phyloP scores from a whole-genome alignment of 176 grass and related monocot genomes.

The Poa annua region DNA sequence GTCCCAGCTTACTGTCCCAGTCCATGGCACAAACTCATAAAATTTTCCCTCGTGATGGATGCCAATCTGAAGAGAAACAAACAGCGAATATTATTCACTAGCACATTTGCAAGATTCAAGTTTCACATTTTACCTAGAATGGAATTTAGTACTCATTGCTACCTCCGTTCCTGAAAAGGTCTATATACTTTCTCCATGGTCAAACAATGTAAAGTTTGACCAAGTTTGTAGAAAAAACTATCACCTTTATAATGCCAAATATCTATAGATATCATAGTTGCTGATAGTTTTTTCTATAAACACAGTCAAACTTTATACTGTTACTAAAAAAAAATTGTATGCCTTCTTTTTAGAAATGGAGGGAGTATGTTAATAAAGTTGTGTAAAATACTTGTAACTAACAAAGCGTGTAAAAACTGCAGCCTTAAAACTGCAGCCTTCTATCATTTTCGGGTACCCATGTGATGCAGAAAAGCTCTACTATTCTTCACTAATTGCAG shows the following conservation, averaged over 20 bases:
- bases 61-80: conserved; percentile 72
- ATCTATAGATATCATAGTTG: too few relatives aligned
- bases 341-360: too few relatives aligned
- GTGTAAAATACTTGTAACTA: not conserved
- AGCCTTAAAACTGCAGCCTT: not conserved
- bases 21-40: conserved; percentile 97
- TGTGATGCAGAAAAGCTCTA: not conserved
- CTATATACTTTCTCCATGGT: too few relatives aligned
- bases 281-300: too few relatives aligned
- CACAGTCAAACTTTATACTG: too few relatives aligned
- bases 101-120: not conserved
- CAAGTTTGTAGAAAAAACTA: too few relatives aligned
- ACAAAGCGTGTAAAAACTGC: not conserved
- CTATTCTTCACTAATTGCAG: not conserved
- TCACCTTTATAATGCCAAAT: too few relatives aligned
- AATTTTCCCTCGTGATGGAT: conserved; percentile 82
- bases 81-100: not conserved
- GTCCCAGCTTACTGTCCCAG: conserved; percentile 78
- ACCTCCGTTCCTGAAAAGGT: too few relatives aligned
- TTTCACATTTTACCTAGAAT: not conserved
- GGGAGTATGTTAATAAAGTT: conserved; percentile 4
- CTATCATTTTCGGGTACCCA: not conserved
- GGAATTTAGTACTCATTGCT: not conserved
- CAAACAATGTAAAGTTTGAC: too few relatives aligned
- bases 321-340: too few relatives aligned